phyloP scores from a whole-genome alignment of 768 basidiomycete species.

The Suillus luteus region DNA sequence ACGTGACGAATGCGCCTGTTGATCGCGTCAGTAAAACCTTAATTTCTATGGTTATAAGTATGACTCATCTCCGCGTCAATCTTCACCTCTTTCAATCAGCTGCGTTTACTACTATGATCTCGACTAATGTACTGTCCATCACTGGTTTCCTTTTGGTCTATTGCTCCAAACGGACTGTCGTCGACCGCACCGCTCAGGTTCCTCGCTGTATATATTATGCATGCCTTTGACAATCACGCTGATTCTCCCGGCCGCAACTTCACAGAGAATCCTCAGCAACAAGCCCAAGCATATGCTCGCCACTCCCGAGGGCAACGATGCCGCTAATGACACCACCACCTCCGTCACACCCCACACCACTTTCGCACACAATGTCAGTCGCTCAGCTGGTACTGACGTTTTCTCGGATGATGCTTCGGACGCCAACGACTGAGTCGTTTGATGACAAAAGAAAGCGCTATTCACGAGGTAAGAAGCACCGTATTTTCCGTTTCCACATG shows the following conservation, averaged over 20 bases:
- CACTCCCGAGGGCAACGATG: neutral
- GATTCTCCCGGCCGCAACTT: neutral
- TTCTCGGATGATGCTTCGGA: neutral
- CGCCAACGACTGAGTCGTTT: neutral
- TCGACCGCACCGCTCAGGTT: neutral
- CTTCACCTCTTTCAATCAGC: neutral
- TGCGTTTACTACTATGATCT: neutral
- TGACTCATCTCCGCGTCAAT: too few relatives aligned
- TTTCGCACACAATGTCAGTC: neutral
- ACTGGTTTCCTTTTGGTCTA: neutral
- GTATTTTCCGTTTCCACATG: neutral
- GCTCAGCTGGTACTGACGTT: neutral
- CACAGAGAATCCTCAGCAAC: neutral
- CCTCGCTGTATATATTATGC: neutral
- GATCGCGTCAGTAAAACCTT: too few relatives aligned
- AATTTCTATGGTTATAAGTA: too few relatives aligned
- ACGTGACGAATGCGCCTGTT: neutral
- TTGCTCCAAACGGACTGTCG: neutral
- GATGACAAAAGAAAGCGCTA: neutral
- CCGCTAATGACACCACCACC: neutral
- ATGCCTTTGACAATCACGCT: neutral
- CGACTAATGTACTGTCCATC: neutral
- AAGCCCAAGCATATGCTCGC: neutral
- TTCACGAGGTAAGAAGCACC: neutral
- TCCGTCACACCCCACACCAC: neutral